These are phyloP conservation scores for Ustilago lituana DNA, from an alignment of 1,284 basidiomycete species.

Conservation along the genomic window DNA sequence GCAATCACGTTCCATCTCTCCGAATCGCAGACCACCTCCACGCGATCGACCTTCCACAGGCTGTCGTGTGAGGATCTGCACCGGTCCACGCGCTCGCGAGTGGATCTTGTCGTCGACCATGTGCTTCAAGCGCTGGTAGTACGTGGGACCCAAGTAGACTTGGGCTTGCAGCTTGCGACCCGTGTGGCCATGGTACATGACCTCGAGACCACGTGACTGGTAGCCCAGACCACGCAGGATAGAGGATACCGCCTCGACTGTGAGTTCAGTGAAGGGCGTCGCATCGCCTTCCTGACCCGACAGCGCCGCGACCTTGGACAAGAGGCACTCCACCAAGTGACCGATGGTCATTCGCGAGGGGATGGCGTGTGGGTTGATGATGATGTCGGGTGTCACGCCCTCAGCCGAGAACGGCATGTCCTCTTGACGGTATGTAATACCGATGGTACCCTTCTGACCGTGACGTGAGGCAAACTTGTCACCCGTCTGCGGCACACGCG, in stretches of 20 bases:
- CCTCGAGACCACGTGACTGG: conserved; percentile 90
- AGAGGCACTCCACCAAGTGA: conserved; percentile 96
- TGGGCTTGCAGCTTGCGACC: conserved; percentile 96
- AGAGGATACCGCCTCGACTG: conserved; percentile 79
- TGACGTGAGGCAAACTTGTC: conserved; percentile 99
- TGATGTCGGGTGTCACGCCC: conserved; percentile 93
- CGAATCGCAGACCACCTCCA: conserved; percentile 98
- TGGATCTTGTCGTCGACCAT: conserved; percentile 99
- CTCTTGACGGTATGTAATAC: conserved; percentile 98
- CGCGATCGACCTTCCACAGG: conserved; percentile 99
- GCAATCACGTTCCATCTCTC: conserved; percentile 99
- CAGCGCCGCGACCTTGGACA: conserved; percentile 95
- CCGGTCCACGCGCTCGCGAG: conserved; percentile 93
- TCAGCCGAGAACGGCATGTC: conserved; percentile 99
- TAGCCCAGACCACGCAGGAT: conserved; percentile 61
- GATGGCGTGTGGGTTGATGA: conserved; percentile 99
- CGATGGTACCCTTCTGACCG: conserved; percentile 99
- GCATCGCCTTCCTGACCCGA: conserved; percentile 97
- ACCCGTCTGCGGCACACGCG: conserved; percentile 94
- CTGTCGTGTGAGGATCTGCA: conserved; percentile 96
- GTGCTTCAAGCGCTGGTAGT: conserved; percentile 98
- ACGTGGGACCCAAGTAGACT: conserved; percentile 97
- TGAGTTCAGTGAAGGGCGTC: conserved; percentile 97
- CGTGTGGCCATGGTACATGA: conserved; percentile 99
- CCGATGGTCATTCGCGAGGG: conserved; percentile 99